Base-by-base conservation (phyloP, 2,329 filamentous ascomycete genomes). In the Fusarium fujikuroi region DNA sequence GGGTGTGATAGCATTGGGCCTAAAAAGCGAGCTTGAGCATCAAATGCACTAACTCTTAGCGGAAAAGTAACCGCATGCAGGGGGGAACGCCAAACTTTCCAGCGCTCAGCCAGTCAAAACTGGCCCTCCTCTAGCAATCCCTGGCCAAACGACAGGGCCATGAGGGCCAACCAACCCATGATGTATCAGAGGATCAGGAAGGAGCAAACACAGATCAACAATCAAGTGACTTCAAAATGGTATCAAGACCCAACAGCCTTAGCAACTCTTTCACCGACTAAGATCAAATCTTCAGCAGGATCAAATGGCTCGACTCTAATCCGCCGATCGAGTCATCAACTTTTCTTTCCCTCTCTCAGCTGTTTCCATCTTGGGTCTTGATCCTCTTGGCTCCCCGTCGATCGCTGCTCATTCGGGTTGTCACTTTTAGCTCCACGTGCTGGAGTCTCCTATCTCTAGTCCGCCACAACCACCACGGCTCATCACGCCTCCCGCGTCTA, bases 41-140 rank as follows among this genome's bases (percentile, higher is more conserved):
- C 47, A 63, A 73, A 66, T 61, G 59, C 66, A 77, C 75, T 77
- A 77, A 77, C 74, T 68, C 67, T 74, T 75, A 75, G 75, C 70
- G 65, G 75, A 44, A 62, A 57, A 75, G 47, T 43, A 70, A 62
- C 75, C 71, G 74, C 66, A 77, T 77, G 75, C 75, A 77, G 75
- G 75, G 75, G 75, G 72, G 18, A 43, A 56, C 71, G 49, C 42
- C 66, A 68, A 50, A 68, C 68, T 58, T 50, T 52, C 53, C 56
- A 74, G 43, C 39, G 21, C 40, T 36, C 56, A 44, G 56, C 71
- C 71, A 73, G 67, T 73, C 47, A 58, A 46, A 50, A 46, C n/a
- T 52, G 36, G 23, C 56, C 25, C 30, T 28, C 46, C 47, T 37
- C 59, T 60, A 62, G 60, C 21, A 40, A 74, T 59, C 54, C 70